Evolutionary conservation across 805 yeast genomes (phyloP).

Genomic region (Alloascoidea hylecoeti): DNA sequence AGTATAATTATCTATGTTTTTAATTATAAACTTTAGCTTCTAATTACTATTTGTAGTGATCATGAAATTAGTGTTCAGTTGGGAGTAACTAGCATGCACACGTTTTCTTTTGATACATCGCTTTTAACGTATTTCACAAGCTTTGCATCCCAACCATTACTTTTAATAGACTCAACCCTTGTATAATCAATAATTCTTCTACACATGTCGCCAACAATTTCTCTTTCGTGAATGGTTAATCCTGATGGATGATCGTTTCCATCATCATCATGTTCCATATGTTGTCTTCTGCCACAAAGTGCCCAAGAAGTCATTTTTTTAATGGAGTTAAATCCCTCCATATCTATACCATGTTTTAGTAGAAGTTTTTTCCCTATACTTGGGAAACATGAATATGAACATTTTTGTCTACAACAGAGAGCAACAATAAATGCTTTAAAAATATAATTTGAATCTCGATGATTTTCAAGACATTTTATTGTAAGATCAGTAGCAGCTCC

Average conservation of each 20-base stretch:
- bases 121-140: constrained; percentile 44
- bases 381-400: constrained; percentile 43
- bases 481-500: constrained; percentile 92
- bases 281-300: constrained; percentile 48
- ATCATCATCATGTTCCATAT: constrained; percentile 21
- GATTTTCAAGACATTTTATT: constrained; percentile 41
- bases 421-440: constrained; percentile 63
- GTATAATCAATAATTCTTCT: constrained; percentile 67
- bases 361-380: constrained; percentile 30
- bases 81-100: constrained; percentile 28
- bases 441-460: constrained; percentile 13
- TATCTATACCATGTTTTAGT: constrained; percentile 11
- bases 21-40: background rate
- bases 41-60: constrained; percentile 1
- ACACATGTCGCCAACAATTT: constrained; percentile 47
- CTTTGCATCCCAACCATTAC: constrained; percentile 25
- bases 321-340: constrained; percentile 23
- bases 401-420: constrained; percentile 86
- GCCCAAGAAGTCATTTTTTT: constrained; percentile 80
- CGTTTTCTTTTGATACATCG: constrained; percentile 58
- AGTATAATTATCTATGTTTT: constrained; percentile 4
- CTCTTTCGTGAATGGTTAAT: constrained; percentile 33
- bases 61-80: background rate
- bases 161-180: constrained; percentile 33
- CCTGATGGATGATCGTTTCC: constrained; percentile 30